Percentiles rank a stretch among this genome's conserved stretches.
Evolutionary conservation across 768 basidiomycete species (phyloP).

Genomic region (Kwoniella heveanensis): DNA sequence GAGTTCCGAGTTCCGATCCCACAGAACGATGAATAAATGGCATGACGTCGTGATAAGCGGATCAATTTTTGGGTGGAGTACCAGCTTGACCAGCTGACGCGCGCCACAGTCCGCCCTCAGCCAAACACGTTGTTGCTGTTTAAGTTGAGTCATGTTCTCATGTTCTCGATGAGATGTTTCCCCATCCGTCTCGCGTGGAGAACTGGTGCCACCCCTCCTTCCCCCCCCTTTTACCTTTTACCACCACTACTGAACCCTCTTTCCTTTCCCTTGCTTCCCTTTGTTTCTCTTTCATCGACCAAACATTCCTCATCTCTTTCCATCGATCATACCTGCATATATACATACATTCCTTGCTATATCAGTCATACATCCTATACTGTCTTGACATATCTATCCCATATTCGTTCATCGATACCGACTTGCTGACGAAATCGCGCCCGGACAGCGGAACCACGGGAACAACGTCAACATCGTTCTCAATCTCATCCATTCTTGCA

Average conservation of each 20-base stretch:
- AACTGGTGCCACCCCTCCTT: too few relatives aligned
- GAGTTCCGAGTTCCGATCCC: not conserved
- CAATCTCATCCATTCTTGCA: too few relatives aligned
- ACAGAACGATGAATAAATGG: not conserved
- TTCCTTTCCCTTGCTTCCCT: constrained; percentile 4
- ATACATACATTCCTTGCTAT: too few relatives aligned
- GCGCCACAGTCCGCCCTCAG: not conserved
- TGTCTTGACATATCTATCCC: not conserved
- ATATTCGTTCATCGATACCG: not conserved
- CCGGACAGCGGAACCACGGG: too few relatives aligned
- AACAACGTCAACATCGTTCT: too few relatives aligned
- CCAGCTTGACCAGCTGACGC: not conserved
- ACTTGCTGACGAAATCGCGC: too few relatives aligned
- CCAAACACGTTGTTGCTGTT: constrained; percentile 1
- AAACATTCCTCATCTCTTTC: not conserved
- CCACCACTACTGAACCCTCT: constrained; percentile 5
- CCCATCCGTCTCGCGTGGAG: constrained; percentile 11
- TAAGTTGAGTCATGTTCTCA: constrained; percentile 15
- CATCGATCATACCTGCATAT: not conserved
- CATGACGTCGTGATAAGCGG: constrained; percentile 3
- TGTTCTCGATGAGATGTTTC: not conserved
- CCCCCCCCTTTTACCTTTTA: constrained; percentile 8
- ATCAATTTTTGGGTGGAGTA: not conserved
- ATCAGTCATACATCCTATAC: not conserved
- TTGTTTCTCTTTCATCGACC: constrained; percentile 10